Evolutionary conservation across 1,284 basidiomycete genomes (phyloP).

Genomic region (Acaromyces ingoldii): DNA sequence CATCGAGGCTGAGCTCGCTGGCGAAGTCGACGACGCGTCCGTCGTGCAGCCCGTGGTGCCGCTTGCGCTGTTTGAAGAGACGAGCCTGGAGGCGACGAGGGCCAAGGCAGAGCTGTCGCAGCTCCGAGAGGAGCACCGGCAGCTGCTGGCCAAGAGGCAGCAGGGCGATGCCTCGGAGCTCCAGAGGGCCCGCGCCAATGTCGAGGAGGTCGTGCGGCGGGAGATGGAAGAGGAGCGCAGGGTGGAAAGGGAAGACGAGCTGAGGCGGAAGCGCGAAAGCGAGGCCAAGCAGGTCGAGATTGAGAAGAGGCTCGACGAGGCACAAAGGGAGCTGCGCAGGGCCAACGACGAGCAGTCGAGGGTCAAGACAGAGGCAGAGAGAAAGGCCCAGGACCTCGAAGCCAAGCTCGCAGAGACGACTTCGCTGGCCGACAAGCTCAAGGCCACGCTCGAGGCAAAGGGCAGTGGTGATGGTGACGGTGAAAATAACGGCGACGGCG

Average conservation of each 20-base stretch:
- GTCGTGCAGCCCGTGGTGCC: slow-evolving; percentile 5
- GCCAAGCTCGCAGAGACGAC: slow-evolving; percentile 9
- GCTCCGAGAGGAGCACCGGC: not conserved
- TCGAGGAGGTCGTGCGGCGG: not conserved
- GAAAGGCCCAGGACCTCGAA: slow-evolving; percentile 9
- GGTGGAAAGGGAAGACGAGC: slow-evolving; percentile 28
- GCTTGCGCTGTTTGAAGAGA: slow-evolving; percentile 8
- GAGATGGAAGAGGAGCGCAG: slow-evolving; percentile 31
- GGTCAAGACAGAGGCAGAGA: slow-evolving; percentile 19
- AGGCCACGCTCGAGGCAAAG: not conserved
- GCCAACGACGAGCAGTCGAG: slow-evolving; percentile 21
- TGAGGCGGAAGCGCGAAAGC: slow-evolving; percentile 17
- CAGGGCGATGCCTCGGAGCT: not conserved
- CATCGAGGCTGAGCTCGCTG: not conserved
- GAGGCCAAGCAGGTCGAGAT: slow-evolving; percentile 17
- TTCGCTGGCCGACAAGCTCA: slow-evolving; percentile 20
- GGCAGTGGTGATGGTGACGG: not conserved
- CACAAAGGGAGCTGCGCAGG: slow-evolving; percentile 23
- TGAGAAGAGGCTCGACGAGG: slow-evolving; percentile 18
- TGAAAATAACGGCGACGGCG: slow-evolving; percentile 4
- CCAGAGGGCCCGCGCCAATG: slow-evolving; percentile 2
- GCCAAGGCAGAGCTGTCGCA: slow-evolving; percentile 2
- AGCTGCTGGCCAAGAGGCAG: not conserved
- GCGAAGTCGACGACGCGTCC: not conserved
- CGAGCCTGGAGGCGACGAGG: not conserved